Percentiles rank a stretch among this genome's conserved stretches.
Evolutionary conservation across 176 grass and related monocot genomes (phyloP).

Genomic region (Miscanthus lutarioriparius): DNA sequence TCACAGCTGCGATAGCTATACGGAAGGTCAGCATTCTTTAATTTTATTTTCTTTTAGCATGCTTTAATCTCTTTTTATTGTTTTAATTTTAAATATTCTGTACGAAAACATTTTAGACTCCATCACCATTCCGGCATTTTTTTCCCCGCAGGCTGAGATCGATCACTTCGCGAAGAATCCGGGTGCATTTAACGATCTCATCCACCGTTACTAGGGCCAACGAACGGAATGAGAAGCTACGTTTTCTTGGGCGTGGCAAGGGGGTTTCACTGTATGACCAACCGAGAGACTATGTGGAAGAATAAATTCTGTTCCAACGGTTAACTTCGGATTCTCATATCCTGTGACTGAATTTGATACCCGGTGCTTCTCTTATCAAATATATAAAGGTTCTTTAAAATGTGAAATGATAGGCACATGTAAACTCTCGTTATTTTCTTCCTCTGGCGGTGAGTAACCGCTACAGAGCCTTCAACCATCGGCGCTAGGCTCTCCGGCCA

Average conservation of each 20-base stretch:
- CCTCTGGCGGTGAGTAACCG: not conserved
- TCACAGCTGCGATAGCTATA: conserved; percentile 67
- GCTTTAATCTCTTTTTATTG: not conserved
- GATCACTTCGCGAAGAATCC: conserved; percentile 74
- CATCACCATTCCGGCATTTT: not conserved
- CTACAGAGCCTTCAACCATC: not conserved
- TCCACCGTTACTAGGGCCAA: conserved; percentile 68
- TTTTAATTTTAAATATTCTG: not conserved
- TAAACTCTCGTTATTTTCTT: not conserved
- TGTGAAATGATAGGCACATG: not conserved
- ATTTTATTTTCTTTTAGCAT: not conserved
- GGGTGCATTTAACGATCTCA: conserved; percentile 57
- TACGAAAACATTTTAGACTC: not conserved
- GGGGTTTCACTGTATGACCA: not conserved
- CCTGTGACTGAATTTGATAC: not conserved
- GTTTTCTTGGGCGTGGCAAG: not conserved
- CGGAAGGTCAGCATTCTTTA: conserved; percentile 59
- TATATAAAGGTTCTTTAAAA: conserved; percentile 1
- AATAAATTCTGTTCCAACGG: not conserved
- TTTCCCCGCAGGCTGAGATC: conserved; percentile 66
- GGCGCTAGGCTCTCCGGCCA: not conserved
- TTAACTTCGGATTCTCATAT: conserved; percentile 3
- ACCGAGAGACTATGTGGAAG: not conserved
- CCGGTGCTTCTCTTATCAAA: not conserved
- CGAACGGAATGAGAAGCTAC: not conserved